Evolutionary conservation across 495 filamentous ascomycete genomes (phyloP), one percentile per base, ranked within the genome.

Genomic region (Daldinia childiae): DNA sequence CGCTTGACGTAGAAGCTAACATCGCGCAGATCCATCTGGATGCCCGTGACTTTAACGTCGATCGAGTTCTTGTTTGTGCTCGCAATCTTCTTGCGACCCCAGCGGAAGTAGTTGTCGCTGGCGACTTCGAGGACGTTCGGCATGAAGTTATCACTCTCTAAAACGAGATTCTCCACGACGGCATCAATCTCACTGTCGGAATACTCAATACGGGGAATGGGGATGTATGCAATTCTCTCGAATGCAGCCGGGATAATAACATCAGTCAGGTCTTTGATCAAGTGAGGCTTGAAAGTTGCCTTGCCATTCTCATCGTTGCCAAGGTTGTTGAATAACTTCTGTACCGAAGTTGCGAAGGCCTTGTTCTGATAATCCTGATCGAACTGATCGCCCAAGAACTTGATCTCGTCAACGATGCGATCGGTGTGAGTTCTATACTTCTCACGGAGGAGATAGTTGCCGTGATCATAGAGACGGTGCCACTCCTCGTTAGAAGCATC

Each of bases 71-170:
- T 89, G 72, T 87, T 90, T 83, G 89, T 93, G 87, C 86, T 97
- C 19, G 79, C 71, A 24, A 80, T 57, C 78, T 87, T 86, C 90
- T 95, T 97, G 73, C 95, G 93, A 24, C 95, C 96, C 87, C 91
- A 98, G 68, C 92, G 90, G 87, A 93, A 94, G 84, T 97, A 97
- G 82, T 98, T 97, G 81, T 99, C 95, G 77, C 88, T 92, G 52
- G 89, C 89, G 73, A 98, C 88, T 75, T 99, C 96, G 27, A 98
- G 81, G 2, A 97, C 89, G 78, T 99, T 99, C 41, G 95, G 95
- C 87, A 95, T 93, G 71, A 99, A 87, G 81, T 99, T 99, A 82
- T 98, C 95, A 66, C 93, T 93, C 82, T 99, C 95, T 69, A 99
- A 87, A 45, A 97, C 90, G 27, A 99, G 84, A 78, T 99, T 99